Conservation (phyloP, 208 protist genomes). For the Crithidia expoeki region DNA sequence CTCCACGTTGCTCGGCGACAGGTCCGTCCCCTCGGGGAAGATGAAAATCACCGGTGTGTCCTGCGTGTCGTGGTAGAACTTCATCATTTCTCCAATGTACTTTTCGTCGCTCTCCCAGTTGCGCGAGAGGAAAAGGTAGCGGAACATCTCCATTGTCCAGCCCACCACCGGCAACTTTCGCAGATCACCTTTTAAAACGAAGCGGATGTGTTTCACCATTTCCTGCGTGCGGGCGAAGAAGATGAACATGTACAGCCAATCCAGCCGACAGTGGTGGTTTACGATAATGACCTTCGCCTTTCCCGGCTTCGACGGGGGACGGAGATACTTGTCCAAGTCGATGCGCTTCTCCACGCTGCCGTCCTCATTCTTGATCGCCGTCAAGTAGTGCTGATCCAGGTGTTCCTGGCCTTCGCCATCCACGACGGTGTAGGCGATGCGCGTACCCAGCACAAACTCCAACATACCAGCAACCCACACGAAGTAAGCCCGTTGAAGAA, state of each 20-base stretch:
- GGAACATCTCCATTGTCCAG: conserved; percentile 79
- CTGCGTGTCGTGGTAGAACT: conserved; percentile 42
- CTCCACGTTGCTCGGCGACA: conserved; percentile 69
- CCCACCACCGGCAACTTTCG: conserved; percentile 65
- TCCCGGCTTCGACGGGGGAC: conserved; percentile 45
- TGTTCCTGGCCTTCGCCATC: conserved; percentile 49
- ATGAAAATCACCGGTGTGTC: conserved; percentile 63
- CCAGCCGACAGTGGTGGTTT: conserved; percentile 87
- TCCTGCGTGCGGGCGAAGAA: conserved; percentile 38
- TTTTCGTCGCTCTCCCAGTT: conserved; percentile 74
- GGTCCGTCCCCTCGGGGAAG: conserved; percentile 89
- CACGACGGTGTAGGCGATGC: conserved; percentile 72
- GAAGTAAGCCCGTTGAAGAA: conserved; percentile 51
- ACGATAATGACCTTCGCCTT: conserved; percentile 86
- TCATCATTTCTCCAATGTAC: conserved; percentile 62
- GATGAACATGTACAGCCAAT: conserved; percentile 70
- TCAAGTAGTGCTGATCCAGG: conserved; percentile 33
- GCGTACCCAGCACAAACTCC: conserved; percentile 57
- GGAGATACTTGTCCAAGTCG: conserved; percentile 36
- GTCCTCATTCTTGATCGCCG: not conserved
- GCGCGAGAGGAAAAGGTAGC: conserved; percentile 87
- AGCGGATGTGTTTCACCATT: conserved; percentile 44
- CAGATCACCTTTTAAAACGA: conserved; percentile 76
- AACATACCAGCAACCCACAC: conserved; percentile 44
- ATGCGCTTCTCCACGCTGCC: conserved; percentile 15